A percentile compares a stretch with the other conserved stretches of the same genome.
Conservation (phyloP, 805 yeast species). For the Saccharomycopsis olivae region DNA sequence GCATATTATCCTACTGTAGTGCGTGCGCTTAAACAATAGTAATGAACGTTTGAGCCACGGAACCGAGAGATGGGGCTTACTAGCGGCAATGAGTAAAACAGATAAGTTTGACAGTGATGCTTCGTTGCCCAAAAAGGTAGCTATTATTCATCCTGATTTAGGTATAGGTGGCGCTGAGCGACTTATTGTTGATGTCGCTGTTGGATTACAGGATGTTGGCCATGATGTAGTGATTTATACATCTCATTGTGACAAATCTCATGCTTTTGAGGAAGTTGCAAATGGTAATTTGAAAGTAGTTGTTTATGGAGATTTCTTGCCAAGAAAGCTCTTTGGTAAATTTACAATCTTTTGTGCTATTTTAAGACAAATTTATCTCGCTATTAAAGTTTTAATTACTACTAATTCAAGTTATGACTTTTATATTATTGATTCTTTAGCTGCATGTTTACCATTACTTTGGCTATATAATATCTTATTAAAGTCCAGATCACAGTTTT, state of each 20-base stretch:
- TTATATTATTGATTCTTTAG: slow-evolving; percentile 78
- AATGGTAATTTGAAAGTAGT: slow-evolving; percentile 46
- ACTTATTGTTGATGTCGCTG: slow-evolving; percentile 90
- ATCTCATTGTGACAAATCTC: slow-evolving; percentile 78
- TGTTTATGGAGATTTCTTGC: slow-evolving; percentile 78
- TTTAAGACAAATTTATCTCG: slow-evolving; percentile 66
- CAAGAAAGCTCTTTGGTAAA: slow-evolving; percentile 54
- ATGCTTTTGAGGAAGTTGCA: slow-evolving; percentile 85
- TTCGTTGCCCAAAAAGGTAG: slow-evolving; percentile 68
- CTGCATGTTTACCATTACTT: slow-evolving; percentile 63
- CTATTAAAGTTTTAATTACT: slow-evolving; percentile 31
- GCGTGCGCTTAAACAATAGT: too few relatives aligned
- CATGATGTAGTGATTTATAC: slow-evolving; percentile 66
- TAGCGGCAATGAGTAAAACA: background rate
- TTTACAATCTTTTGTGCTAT: slow-evolving; percentile 78
- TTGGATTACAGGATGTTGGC: slow-evolving; percentile 60
- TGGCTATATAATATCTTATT: slow-evolving; percentile 32
- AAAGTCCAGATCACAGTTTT: slow-evolving; percentile 28
- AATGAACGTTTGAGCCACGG: too few relatives aligned
- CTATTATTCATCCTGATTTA: slow-evolving; percentile 89
- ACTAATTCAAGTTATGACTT: slow-evolving; percentile 54
- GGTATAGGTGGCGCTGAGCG: slow-evolving; percentile 99
- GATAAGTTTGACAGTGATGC: slow-evolving; percentile 46
- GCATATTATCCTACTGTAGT: too few relatives aligned
- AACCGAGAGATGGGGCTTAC: too few relatives aligned